Conservation (phyloP, 2,329 filamentous ascomycete species). For the Boeremia exigua region DNA sequence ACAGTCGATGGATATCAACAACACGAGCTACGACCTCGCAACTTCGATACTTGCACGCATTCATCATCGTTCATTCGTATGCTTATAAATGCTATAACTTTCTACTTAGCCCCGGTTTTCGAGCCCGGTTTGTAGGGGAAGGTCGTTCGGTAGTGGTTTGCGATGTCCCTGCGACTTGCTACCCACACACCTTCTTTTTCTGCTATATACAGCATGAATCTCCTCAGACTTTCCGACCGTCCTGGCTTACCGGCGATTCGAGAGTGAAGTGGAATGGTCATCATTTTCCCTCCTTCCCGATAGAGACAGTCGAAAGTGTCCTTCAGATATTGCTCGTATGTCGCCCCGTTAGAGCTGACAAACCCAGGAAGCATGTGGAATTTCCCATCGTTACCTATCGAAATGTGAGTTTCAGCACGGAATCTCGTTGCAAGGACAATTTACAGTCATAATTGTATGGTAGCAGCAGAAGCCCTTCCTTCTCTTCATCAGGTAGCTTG, state of each 20-base stretch:
- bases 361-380: slow-evolving; percentile 15
- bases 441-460: slow-evolving; percentile 1
- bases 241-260: slow-evolving; percentile 61
- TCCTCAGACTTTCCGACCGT: slow-evolving; percentile 57
- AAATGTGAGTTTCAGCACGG: no score
- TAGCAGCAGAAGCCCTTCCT: slow-evolving; percentile 9
- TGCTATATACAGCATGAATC: slow-evolving; percentile 61
- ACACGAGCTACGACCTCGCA: no score
- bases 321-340: slow-evolving; percentile 42
- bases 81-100: not conserved
- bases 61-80: not conserved
- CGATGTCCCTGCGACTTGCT: slow-evolving; percentile 60
- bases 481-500: slow-evolving; percentile 51
- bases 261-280: slow-evolving; percentile 61
- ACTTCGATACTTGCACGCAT: no score
- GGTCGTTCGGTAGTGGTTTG: slow-evolving; percentile 55
- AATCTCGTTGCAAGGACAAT: no score
- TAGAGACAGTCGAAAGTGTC: slow-evolving; percentile 62
- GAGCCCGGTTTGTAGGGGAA: slow-evolving; percentile 52
- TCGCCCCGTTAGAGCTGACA: slow-evolving; percentile 1
- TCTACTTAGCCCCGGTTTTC: slow-evolving; percentile 17
- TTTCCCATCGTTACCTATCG: slow-evolving; percentile 11
- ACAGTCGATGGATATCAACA: no score
- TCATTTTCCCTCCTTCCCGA: slow-evolving; percentile 60
- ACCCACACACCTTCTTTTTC: slow-evolving; percentile 63